phyloP scores from a whole-genome alignment of 768 basidiomycete species.

The Leucocoprinus sp. region DNA sequence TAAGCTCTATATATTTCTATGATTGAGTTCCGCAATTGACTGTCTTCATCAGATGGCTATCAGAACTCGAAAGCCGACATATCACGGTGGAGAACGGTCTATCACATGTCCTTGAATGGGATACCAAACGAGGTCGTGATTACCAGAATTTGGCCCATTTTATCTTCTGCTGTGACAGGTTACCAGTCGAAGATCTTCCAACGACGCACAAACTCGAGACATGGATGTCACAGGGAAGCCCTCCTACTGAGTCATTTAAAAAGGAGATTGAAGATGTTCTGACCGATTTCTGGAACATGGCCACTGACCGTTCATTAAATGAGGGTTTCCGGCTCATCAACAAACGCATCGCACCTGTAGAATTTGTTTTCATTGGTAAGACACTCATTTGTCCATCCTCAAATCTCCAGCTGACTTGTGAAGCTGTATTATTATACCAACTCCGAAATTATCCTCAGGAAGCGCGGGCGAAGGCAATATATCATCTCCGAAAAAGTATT shows the following conservation, averaged over 20 bases:
- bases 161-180: conserved; percentile 55
- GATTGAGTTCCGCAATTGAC: not conserved
- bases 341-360: conserved; percentile 60
- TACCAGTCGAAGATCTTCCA: conserved; percentile 42
- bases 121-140: conserved; percentile 62
- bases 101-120: conserved; percentile 46
- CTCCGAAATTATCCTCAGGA: conserved; percentile 35
- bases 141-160: conserved; percentile 70
- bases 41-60: conserved; percentile 42
- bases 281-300: conserved; percentile 45
- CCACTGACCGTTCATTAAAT: conserved; percentile 30
- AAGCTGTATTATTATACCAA: conserved; percentile 62
- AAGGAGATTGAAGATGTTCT: conserved; percentile 45
- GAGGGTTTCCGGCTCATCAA: conserved; percentile 44
- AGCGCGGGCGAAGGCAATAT: conserved; percentile 47
- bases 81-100: conserved; percentile 56
- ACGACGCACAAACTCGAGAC: conserved; percentile 50
- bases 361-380: conserved; percentile 77
- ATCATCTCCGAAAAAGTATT: conserved; percentile 46
- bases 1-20: conserved; percentile 15
- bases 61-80: conserved; percentile 46
- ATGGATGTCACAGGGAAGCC: conserved; percentile 35
- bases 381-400: not conserved
- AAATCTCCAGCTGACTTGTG: not conserved
- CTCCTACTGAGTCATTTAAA: conserved; percentile 43